Conservation (phyloP, 1,284 basidiomycete species). For the Coniophora puteana region DNA sequence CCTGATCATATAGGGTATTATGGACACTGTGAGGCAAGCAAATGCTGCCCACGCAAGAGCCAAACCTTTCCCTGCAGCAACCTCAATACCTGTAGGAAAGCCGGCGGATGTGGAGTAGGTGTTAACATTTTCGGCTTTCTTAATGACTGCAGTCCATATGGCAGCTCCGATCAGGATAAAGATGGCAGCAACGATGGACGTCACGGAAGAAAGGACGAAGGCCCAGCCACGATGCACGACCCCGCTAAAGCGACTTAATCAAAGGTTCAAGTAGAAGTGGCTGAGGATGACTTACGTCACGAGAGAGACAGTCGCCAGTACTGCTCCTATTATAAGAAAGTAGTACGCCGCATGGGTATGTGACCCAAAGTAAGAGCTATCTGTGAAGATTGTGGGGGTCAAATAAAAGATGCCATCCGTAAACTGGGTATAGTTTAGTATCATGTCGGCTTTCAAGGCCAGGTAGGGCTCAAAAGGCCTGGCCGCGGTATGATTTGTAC, state of each 20-base stretch:
- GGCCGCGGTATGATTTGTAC: constrained; percentile 59
- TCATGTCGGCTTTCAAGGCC: constrained; percentile 63
- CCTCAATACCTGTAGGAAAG: constrained; percentile 54
- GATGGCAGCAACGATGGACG: constrained; percentile 56
- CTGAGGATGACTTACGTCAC: constrained; percentile 41
- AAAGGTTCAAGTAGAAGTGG: constrained; percentile 5
- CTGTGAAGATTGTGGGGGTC: constrained; percentile 49
- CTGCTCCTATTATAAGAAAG: constrained; percentile 68
- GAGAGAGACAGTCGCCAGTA: constrained; percentile 61
- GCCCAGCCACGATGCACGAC: constrained; percentile 60
- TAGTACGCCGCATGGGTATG: constrained; percentile 71
- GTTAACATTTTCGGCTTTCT: constrained; percentile 61
- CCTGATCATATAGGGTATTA: constrained; percentile 73
- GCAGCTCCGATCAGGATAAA: constrained; percentile 65
- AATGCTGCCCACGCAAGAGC: constrained; percentile 71
- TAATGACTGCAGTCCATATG: constrained; percentile 74
- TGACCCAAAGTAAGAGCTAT: constrained; percentile 58
- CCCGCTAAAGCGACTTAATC: constrained; percentile 43
- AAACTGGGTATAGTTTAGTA: constrained; percentile 51
- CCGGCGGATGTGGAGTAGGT: constrained; percentile 38
- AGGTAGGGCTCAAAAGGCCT: constrained; percentile 59
- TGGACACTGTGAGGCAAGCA: constrained; percentile 56
- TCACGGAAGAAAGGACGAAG: constrained; percentile 63
- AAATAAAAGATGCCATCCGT: constrained; percentile 57
- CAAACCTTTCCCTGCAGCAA: constrained; percentile 58